phyloP scores from a whole-genome alignment of 2,329 filamentous ascomycete species.

The Colletotrichum tabaci region DNA sequence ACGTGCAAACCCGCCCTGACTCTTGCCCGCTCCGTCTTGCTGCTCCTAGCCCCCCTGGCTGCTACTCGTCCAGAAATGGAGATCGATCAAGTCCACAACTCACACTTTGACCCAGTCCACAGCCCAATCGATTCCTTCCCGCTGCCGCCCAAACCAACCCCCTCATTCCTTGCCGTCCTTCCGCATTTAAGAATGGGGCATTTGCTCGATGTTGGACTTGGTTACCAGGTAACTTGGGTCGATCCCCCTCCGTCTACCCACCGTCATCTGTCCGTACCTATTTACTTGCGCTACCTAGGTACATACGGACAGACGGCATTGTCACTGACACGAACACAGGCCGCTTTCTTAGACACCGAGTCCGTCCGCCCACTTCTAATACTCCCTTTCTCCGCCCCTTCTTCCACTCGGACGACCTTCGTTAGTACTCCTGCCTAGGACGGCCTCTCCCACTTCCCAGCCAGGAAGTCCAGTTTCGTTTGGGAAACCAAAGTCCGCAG shows the following conservation, averaged over 20 bases:
- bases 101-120: not conserved
- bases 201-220: constrained; percentile 20
- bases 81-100: constrained; percentile 2
- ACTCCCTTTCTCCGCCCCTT: not conserved
- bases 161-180: constrained; percentile 34
- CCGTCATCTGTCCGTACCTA: not conserved
- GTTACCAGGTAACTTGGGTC: not conserved
- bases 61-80: not conserved
- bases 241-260: not conserved
- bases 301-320: not conserved
- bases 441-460: constrained; percentile 1
- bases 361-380: constrained; percentile 15
- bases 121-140: not conserved
- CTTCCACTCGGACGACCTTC: not conserved
- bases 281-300: too few relatives aligned
- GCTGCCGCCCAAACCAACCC: constrained; percentile 1
- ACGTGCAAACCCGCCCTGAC: not conserved
- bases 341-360: constrained; percentile 10
- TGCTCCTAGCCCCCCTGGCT: not conserved
- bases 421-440: constrained; percentile 1
- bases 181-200: constrained; percentile 25
- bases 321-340: constrained; percentile 22
- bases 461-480: constrained; percentile 7
- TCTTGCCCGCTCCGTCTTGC: not conserved
- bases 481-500: constrained; percentile 20